Evolutionary conservation across 2,329 filamentous ascomycete genomes (phyloP), one percentile per base, ranked within the genome.

Genomic region (Aureobasidium sp.): DNA sequence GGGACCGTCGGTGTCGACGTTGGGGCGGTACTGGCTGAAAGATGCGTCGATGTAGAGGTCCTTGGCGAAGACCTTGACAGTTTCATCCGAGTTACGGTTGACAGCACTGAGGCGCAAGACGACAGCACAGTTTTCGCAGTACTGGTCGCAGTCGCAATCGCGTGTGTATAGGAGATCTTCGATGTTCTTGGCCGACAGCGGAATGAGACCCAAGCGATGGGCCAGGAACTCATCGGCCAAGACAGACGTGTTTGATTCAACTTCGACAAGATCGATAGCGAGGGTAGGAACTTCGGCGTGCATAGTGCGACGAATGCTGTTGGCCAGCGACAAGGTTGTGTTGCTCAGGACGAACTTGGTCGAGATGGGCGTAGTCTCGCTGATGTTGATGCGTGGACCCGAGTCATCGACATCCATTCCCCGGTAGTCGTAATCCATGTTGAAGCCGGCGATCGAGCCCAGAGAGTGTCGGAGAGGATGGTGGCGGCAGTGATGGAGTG

Each of bases 81-180:
- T 88, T 65, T 93, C 88, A 69, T 94, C 90, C 55, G 85, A 84
- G 3, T 86, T 91, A 71, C 89, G 87, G 64, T 74, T 74, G 16
- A 61, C 66, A 45, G 91, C 93, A 71, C 96, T 87, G 42, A 99
- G 82, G 3, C 84, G 87, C 32, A 99, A 83, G 29, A 86, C 88
- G 55, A 97, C 89, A 67, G 89, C 90, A 80, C 94, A 99, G 68
- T 89, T 85, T 67, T 96, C 89, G 79, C 94, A 99, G 78, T 92
- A 91, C 69, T 93, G 88, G 69, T 97, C 93, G 80, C 94, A 99
- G 72, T 96, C 91, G 79, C 94, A 99, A 76, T 97, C 93, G 71
- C 93, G 89, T 53, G 89, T 88, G 78, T 96, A 96, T 66, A 89
- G 82, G 65, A 97, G 83, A 55, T 86, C 81, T 67, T 92, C 89